Percentiles rank a stretch among this genome's conserved stretches.
These are phyloP conservation scores for Tylopilus sp. DNA, from an alignment of 768 basidiomycete genomes.

Conservation along the genomic window DNA sequence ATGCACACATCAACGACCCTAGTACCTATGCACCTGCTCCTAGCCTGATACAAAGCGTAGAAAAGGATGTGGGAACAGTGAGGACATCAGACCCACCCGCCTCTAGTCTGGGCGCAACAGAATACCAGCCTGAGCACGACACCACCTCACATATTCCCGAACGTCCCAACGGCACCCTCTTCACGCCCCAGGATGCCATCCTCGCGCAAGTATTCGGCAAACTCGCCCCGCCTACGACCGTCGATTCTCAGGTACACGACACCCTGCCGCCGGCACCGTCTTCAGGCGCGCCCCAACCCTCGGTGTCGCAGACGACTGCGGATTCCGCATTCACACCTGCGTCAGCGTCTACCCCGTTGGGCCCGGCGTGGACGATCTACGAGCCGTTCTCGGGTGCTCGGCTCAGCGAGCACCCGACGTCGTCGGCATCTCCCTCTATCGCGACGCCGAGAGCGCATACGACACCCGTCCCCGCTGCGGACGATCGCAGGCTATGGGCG, in stretches of 20 bases:
- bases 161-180: slow-evolving; percentile 6
- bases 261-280: slow-evolving; percentile 3
- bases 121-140: slow-evolving; percentile 1
- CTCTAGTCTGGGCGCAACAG: slow-evolving; percentile 3
- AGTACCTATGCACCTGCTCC: slow-evolving; percentile 18
- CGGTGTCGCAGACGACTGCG: slow-evolving; percentile 12
- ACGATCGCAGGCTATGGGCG: slow-evolving; percentile 58
- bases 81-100: slow-evolving; percentile 10
- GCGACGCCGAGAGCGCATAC: slow-evolving; percentile 1
- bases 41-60: slow-evolving; percentile 15
- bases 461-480: slow-evolving; percentile 11
- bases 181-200: slow-evolving; percentile 62
- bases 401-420: slow-evolving; percentile 17
- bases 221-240: slow-evolving; percentile 1
- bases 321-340: slow-evolving; percentile 13
- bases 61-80: slow-evolving; percentile 6
- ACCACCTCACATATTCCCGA: background rate
- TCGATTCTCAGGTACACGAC: background rate
- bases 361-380: slow-evolving; percentile 21
- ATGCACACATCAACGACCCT: slow-evolving; percentile 25
- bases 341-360: slow-evolving; percentile 3
- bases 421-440: slow-evolving; percentile 7
- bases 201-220: slow-evolving; percentile 41
- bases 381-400: slow-evolving; percentile 33
- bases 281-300: slow-evolving; percentile 7